Evolutionary conservation across 2,329 filamentous ascomycete genomes (phyloP).

Genomic region (Trichoderma guizhouense): DNA sequence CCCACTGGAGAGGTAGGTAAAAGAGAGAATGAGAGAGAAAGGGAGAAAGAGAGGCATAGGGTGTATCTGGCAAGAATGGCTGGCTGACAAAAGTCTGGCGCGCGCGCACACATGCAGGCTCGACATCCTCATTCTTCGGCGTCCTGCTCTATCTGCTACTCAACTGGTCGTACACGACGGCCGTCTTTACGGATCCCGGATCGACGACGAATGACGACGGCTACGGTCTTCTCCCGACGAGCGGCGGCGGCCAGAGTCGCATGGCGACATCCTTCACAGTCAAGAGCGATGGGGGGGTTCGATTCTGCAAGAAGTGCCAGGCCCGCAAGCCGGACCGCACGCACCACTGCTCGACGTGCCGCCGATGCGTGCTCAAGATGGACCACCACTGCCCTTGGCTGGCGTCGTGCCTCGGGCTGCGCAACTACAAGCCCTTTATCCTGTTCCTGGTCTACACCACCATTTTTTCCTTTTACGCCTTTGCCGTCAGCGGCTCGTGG

Average conservation of each 20-base stretch:
- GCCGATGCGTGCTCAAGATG: constrained; percentile 96
- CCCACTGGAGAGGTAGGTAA: constrained; percentile 53
- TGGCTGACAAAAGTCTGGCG: constrained; percentile 3
- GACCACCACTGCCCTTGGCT: constrained; percentile 99
- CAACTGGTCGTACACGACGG: constrained; percentile 85
- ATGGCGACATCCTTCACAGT: constrained; percentile 77
- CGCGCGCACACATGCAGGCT: constrained; percentile 39
- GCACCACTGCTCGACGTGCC: constrained; percentile 95
- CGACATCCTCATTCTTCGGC: constrained; percentile 58
- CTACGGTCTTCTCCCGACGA: constrained; percentile 79
- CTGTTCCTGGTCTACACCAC: constrained; percentile 89
- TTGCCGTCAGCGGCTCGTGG: constrained; percentile 75
- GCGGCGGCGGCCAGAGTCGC: constrained; percentile 44
- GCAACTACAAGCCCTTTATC: constrained; percentile 94
- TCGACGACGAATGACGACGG: constrained; percentile 61
- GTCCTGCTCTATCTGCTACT: constrained; percentile 72
- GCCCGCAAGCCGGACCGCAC: constrained; percentile 90
- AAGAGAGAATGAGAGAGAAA: too few relatives aligned
- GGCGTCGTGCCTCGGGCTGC: constrained; percentile 87
- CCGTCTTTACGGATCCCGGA: constrained; percentile 90
- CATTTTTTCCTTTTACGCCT: constrained; percentile 78
- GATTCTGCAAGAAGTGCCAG: constrained; percentile 98
- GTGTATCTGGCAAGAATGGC: not conserved
- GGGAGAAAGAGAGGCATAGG: not conserved
- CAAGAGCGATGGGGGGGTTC: constrained; percentile 79